Evolutionary conservation across 176 grass and related monocot species (phyloP).

Genomic region (Echinochloa phyllopogon): DNA sequence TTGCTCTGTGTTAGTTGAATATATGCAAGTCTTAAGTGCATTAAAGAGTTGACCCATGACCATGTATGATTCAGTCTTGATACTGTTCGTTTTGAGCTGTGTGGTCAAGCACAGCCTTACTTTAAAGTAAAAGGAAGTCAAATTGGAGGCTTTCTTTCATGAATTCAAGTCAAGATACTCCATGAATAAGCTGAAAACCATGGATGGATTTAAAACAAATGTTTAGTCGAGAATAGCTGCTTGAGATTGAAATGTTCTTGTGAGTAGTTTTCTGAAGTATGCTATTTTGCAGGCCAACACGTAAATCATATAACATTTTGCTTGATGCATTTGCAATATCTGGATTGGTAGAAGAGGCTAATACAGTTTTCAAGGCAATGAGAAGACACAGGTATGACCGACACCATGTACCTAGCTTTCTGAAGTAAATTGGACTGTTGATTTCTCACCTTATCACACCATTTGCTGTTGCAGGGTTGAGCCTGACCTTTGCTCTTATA

Average conservation of each 20-base stretch:
- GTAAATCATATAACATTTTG: conserved; percentile 96
- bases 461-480: conserved; percentile 59
- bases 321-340: conserved; percentile 96
- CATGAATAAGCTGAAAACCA: conserved; percentile 6
- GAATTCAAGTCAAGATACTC: conserved; percentile 8
- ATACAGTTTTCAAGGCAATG: conserved; percentile 94
- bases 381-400: conserved; percentile 72
- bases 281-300: conserved; percentile 69
- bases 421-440: conserved; percentile 26
- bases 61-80: conserved; percentile 1
- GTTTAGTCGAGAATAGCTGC: conserved; percentile 24
- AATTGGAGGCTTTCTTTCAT: not conserved
- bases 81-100: conserved; percentile 4
- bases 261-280: conserved; percentile 35
- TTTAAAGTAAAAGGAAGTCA: conserved; percentile 1
- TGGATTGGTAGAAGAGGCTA: conserved; percentile 86
- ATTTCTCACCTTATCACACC: conserved; percentile 30
- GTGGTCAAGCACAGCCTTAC: not conserved
- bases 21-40: conserved; percentile 16
- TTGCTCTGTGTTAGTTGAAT: not conserved
- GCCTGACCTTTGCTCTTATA: conserved; percentile 92
- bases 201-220: not conserved
- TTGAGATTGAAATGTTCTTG: conserved; percentile 11
- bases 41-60: not conserved
- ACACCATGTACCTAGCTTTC: not conserved